Percentiles rank a stretch among this genome's conserved stretches.
Evolutionary conservation across 306 rosid genomes (phyloP).

Genomic region (Abrus precatorius): DNA sequence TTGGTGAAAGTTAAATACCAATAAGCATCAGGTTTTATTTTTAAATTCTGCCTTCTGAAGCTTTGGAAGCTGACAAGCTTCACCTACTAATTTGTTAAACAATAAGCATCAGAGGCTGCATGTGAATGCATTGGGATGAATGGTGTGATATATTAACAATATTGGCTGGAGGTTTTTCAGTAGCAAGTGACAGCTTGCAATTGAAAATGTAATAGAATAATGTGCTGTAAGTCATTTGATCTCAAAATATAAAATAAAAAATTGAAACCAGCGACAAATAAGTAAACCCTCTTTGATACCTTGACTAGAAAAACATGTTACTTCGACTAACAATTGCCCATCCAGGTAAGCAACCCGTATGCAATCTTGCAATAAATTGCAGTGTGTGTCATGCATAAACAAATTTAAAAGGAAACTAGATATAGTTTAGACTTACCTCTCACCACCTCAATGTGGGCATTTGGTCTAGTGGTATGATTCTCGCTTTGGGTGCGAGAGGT

Average conservation of each 20-base stretch:
- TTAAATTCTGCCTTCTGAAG: background rate
- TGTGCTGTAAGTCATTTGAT: constrained; percentile 6
- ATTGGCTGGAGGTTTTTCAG: background rate
- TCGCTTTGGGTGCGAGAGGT: constrained; percentile 77
- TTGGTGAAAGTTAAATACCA: background rate
- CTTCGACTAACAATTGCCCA: constrained; percentile 3
- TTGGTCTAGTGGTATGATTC: constrained; percentile 73
- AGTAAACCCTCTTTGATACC: constrained; percentile 6
- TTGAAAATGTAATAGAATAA: constrained; percentile 9
- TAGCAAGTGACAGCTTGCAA: background rate
- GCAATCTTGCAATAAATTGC: background rate
- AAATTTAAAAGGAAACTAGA: background rate
- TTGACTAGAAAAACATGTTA: constrained; percentile 23
- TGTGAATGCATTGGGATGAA: constrained; percentile 11
- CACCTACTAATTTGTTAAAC: background rate
- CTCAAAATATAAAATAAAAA: background rate
- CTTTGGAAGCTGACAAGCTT: constrained; percentile 19
- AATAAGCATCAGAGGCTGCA: constrained; percentile 31
- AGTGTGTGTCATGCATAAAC: background rate
- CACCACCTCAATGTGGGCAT: constrained; percentile 39
- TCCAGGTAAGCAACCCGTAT: background rate
- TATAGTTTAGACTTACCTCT: background rate
- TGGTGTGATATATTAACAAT: background rate
- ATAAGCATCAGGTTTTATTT: background rate
- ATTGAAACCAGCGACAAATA: background rate